These are phyloP conservation scores for Puya raimondii DNA, from an alignment of 176 grass and related monocot genomes.

Conservation along the genomic window DNA sequence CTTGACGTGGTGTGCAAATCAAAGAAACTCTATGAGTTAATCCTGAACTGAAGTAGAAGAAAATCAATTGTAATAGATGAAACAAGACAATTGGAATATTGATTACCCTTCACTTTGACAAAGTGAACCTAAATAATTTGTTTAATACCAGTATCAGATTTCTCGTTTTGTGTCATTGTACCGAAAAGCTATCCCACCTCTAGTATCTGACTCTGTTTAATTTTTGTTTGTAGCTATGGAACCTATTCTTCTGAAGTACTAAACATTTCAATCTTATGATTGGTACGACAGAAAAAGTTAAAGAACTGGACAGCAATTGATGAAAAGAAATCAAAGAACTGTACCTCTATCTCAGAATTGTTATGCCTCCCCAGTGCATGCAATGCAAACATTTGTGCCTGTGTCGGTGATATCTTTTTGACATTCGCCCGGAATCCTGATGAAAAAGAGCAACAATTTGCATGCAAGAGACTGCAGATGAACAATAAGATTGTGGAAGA, in stretches of 20 bases:
- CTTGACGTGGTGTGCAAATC: neutral
- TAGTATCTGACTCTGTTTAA: no score
- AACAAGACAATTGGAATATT: no score
- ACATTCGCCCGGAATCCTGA: neutral
- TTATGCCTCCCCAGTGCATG: slow-evolving; percentile 18
- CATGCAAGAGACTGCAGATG: slow-evolving; percentile 26
- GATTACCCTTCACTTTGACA: no score
- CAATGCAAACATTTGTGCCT: slow-evolving; percentile 34
- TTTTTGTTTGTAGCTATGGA: no score
- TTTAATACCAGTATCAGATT: no score
- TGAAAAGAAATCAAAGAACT: slow-evolving; percentile 7
- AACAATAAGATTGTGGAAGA: slow-evolving; percentile 29
- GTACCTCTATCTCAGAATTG: slow-evolving; percentile 36
- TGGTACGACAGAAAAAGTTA: slow-evolving; percentile 13
- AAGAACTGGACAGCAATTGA: slow-evolving; percentile 44
- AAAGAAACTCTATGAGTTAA: neutral
- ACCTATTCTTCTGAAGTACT: slow-evolving; percentile 1
- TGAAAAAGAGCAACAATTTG: slow-evolving; percentile 15
- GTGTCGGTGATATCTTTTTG: slow-evolving; percentile 26
- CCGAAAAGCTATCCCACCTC: no score
- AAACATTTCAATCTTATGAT: slow-evolving; percentile 2
- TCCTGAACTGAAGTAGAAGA: neutral
- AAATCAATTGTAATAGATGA: neutral
- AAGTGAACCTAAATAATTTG: no score
- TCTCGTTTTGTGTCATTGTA: no score